Conservation (phyloP, 2,329 filamentous ascomycete genomes). For the Ophiocordyceps camponoti-rufipedis region DNA sequence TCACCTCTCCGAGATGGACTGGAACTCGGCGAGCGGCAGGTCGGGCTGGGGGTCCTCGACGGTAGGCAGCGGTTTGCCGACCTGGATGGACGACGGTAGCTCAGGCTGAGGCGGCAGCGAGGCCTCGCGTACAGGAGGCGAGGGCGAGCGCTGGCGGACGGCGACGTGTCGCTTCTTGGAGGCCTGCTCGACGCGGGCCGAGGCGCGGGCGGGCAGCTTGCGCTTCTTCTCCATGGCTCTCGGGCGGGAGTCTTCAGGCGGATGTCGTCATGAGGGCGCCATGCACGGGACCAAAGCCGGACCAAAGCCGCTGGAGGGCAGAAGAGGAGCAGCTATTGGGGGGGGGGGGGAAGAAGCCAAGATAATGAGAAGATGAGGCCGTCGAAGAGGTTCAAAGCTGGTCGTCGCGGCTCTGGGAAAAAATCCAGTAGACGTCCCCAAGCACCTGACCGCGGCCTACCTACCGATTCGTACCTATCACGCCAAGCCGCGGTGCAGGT, state of each 20-base stretch:
- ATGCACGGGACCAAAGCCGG: constrained; percentile 7
- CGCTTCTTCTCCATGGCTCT: constrained; percentile 43
- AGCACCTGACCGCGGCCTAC: no score
- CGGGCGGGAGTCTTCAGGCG: constrained; percentile 1
- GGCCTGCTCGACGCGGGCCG: constrained; percentile 39
- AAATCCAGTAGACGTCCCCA: no score
- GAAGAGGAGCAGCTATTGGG: background rate
- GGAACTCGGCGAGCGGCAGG: constrained; percentile 47
- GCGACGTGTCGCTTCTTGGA: constrained; percentile 39
- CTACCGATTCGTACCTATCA: no score
- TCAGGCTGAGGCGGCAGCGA: constrained; percentile 13
- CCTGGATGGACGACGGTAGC: constrained; percentile 43
- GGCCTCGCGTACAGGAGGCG: constrained; percentile 17
- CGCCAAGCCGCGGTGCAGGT: no score
- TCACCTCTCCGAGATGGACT: constrained; percentile 56
- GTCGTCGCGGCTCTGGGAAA: no score
- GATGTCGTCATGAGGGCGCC: constrained; percentile 12
- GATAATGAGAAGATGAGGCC: no score
- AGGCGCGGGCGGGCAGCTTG: constrained; percentile 43
- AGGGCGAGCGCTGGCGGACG: constrained; percentile 25
- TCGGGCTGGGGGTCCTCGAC: constrained; percentile 48
- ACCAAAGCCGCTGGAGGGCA: background rate
- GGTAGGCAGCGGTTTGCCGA: constrained; percentile 53
- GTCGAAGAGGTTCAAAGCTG: no score
- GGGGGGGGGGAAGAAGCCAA: background rate